These are phyloP conservation scores for Zygosaccharomyces gambellarensis DNA, from an alignment of 805 yeast genomes.

Conservation along the genomic window DNA sequence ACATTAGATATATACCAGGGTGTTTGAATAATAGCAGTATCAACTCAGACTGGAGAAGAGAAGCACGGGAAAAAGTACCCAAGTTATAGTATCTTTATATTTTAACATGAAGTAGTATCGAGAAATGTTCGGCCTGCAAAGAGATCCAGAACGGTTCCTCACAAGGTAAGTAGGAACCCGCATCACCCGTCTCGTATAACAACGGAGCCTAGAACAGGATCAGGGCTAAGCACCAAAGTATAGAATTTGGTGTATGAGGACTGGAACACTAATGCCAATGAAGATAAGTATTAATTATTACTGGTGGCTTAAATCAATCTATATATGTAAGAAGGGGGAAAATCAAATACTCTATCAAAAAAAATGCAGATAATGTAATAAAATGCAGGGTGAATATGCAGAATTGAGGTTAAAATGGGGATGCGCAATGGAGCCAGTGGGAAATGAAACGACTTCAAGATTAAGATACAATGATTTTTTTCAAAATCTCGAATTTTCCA, in stretches of 20 bases:
- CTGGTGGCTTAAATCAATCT: not conserved
- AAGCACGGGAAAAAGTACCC: not conserved
- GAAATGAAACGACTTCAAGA: not conserved
- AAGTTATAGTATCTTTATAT: not conserved
- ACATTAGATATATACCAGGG: not conserved
- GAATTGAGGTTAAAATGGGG: not conserved
- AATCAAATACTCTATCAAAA: not conserved
- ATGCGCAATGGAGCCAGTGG: not conserved
- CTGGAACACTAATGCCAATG: not conserved
- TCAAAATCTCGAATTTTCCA: conserved; percentile 26
- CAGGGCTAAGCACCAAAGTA: not conserved
- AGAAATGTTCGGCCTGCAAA: not conserved
- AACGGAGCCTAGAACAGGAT: not conserved
- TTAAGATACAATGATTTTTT: conserved; percentile 14
- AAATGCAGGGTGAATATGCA: conserved; percentile 1
- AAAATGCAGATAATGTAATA: not conserved
- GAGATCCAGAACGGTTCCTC: not conserved
- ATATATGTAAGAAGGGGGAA: not conserved
- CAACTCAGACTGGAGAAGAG: not conserved
- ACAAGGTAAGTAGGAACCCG: not conserved
- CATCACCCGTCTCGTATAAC: not conserved
- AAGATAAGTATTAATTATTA: not conserved
- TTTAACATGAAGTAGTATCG: not conserved
- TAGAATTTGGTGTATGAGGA: not conserved
- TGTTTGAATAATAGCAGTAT: not conserved